Conservation (phyloP, 2,329 filamentous ascomycete species). For the Ophiognomonia clavigignenti-juglandacearum region DNA sequence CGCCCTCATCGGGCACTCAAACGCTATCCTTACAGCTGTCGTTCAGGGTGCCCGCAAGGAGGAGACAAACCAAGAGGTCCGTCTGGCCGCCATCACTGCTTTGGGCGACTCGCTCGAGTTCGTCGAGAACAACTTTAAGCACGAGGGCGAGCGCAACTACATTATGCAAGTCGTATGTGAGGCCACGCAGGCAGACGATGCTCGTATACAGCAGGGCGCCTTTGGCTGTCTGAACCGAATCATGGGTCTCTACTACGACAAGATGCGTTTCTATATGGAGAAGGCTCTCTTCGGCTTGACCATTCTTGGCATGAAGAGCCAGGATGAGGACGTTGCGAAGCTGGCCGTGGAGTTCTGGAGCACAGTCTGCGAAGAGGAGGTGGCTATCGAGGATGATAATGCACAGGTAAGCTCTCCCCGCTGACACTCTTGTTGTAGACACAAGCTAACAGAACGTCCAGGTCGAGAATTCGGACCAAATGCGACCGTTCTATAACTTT, state of each 20-base stretch:
- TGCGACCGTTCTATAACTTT: slow-evolving; percentile 94
- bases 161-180: slow-evolving; percentile 99
- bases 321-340: slow-evolving; percentile 97
- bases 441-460: slow-evolving; percentile 22
- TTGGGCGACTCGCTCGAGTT: slow-evolving; percentile 97
- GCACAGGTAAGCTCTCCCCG: slow-evolving; percentile 51
- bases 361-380: slow-evolving; percentile 99
- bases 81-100: slow-evolving; percentile 86
- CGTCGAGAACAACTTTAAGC: slow-evolving; percentile 96
- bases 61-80: slow-evolving; percentile 86
- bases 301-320: slow-evolving; percentile 96
- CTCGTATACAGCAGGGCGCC: slow-evolving; percentile 87
- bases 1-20: slow-evolving; percentile 80
- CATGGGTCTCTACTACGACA: slow-evolving; percentile 98
- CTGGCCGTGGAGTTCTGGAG: slow-evolving; percentile 99
- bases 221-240: slow-evolving; percentile 98
- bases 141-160: slow-evolving; percentile 98
- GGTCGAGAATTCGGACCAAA: slow-evolving; percentile 72
- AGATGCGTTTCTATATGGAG: slow-evolving; percentile 99
- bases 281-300: slow-evolving; percentile 97
- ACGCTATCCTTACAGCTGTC: slow-evolving; percentile 95
- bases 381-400: slow-evolving; percentile 97
- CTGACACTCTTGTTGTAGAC: neutral
- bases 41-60: slow-evolving; percentile 97
- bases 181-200: slow-evolving; percentile 90